These are phyloP conservation scores for Testicularia cyperi DNA, from an alignment of 1,284 basidiomycete genomes.

Conservation along the genomic window DNA sequence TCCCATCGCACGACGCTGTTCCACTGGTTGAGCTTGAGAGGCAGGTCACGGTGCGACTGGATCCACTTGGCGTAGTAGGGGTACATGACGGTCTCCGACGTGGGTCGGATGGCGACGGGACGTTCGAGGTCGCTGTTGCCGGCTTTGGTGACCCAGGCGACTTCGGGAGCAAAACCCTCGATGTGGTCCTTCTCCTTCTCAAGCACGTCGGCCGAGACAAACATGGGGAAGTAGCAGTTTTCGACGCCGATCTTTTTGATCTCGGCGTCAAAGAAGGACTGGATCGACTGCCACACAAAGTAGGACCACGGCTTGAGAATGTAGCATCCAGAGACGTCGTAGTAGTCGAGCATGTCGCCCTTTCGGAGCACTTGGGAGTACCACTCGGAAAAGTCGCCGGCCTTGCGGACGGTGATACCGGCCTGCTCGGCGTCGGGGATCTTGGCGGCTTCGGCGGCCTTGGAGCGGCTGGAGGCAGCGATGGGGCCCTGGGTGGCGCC, in stretches of 20 bases:
- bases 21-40: conserved; percentile 97
- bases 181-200: conserved; percentile 98
- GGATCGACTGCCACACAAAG: conserved; percentile 93
- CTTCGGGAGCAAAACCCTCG: conserved; percentile 99
- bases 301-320: conserved; percentile 98
- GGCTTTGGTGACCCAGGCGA: conserved; percentile 97
- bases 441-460: conserved; percentile 43
- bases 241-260: conserved; percentile 95
- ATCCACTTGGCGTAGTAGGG: conserved; percentile 98
- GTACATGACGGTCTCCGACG: conserved; percentile 97
- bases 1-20: conserved; percentile 99
- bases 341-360: conserved; percentile 99
- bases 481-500: conserved; percentile 34
- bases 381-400: conserved; percentile 58
- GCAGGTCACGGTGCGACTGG: conserved; percentile 93
- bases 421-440: conserved; percentile 58
- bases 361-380: conserved; percentile 82
- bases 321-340: conserved; percentile 97
- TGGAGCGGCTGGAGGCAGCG: conserved; percentile 27
- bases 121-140: conserved; percentile 92
- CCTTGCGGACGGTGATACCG: conserved; percentile 59
- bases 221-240: conserved; percentile 99
- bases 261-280: conserved; percentile 64
- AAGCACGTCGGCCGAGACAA: conserved; percentile 87
- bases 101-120: conserved; percentile 95